phyloP scores from a whole-genome alignment of 2,329 filamentous ascomycete species.

The Sporothrix sp. region DNA sequence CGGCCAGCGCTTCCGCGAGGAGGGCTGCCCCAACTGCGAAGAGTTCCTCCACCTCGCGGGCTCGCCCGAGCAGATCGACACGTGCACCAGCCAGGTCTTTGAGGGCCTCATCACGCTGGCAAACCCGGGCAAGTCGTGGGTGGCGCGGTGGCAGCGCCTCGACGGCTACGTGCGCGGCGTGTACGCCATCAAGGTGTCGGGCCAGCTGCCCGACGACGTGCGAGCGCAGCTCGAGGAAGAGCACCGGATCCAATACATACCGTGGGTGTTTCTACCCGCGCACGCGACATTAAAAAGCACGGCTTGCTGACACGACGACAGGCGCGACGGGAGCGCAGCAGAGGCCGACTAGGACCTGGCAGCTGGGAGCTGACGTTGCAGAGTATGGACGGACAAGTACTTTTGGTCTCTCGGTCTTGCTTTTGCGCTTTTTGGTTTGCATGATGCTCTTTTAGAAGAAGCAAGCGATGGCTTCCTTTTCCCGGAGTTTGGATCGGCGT shows the following conservation, averaged over 20 bases:
- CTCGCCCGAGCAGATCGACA: constrained; percentile 70
- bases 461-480: too few species aligned
- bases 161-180: constrained; percentile 81
- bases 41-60: constrained; percentile 75
- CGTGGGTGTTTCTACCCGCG: constrained; percentile 36
- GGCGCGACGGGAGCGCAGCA: constrained; percentile 47
- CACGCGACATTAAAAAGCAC: background rate
- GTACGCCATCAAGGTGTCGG: constrained; percentile 91
- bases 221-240: constrained; percentile 52
- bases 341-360: constrained; percentile 30
- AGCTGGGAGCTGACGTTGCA: background rate
- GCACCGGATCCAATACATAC: constrained; percentile 54
- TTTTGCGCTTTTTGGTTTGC: too few species aligned
- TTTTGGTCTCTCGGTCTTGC: too few species aligned
- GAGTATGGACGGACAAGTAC: too few species aligned
- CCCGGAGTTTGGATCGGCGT: constrained; percentile 7
- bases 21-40: constrained; percentile 96
- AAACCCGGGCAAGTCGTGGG: constrained; percentile 80
- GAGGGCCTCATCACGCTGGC: constrained; percentile 82
- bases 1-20: constrained; percentile 65
- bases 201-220: constrained; percentile 61
- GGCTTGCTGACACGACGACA: constrained; percentile 23
- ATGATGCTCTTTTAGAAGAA: constrained; percentile 1
- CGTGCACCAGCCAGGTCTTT: constrained; percentile 93
- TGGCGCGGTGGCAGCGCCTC: constrained; percentile 91